Base-by-base conservation (phyloP, 176 grass and related monocot genomes). In the Otatea glauca region DNA sequence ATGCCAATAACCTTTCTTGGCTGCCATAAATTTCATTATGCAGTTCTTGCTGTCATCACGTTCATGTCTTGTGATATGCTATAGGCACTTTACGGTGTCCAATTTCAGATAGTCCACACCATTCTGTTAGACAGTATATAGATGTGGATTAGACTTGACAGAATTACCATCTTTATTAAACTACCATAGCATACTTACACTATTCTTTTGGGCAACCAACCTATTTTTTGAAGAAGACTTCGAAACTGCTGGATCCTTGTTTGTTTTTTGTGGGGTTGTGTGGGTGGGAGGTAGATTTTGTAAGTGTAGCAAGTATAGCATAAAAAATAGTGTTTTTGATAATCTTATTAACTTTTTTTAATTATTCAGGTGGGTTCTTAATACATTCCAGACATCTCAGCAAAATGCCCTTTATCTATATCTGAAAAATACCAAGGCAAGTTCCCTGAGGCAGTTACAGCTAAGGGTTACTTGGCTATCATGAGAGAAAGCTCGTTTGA, bases 371-470 rank as follows among this genome's bases (percentile, higher is more conserved):
- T n/a, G n/a, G n/a, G n/a, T n/a, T n/a, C n/a, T n/a, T n/a, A n/a
- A n/a, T n/a, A n/a, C n/a, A n/a, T n/a, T n/a, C n/a, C n/a, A n/a
- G n/a, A n/a, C n/a, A n/a, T n/a, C n/a, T n/a, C n/a, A n/a, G n/a
- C n/a, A n/a, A n/a, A n/a, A n/a, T n/a, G n/a, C n/a, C n/a, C 94
- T 71, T 87, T 90, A 39, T 94, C 89, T 77, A 47, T 99, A 70
- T 96, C 92, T 88, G 96, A 93, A 61, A 95, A 91, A 91, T 96
- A 87, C 70, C 79, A 88, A 72, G 96, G 96, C 48, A 96, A 96
- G 61, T 83, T 96, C 49, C 89, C 91, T 47, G 84, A 88, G 42
- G 89, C 74, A 51, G 84, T 96, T 85, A 83, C 78, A 90, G 89
- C 88, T 78, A 96, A 92, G 62, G 91, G 96, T 83, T 94, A 73